Conservation (phyloP, 208 protist genomes). For the Entamoeba histolytica region DNA sequence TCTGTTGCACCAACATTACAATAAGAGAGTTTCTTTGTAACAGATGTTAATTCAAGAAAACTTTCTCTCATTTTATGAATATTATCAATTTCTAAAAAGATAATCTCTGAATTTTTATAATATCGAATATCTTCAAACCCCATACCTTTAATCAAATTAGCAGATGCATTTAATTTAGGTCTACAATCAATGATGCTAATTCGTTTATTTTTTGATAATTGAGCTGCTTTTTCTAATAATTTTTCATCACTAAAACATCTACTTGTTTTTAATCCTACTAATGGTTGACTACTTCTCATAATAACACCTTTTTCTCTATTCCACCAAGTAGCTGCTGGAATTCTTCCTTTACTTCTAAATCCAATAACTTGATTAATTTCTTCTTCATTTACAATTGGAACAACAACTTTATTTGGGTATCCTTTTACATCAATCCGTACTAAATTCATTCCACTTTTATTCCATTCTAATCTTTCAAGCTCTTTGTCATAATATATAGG, state of each 20-base stretch:
- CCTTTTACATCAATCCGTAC: neutral
- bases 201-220: neutral
- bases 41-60: neutral
- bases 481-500: neutral
- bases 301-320: neutral
- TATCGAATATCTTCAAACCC: neutral
- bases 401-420: neutral
- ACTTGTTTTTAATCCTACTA: neutral
- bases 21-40: neutral
- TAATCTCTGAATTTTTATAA: neutral
- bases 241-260: neutral
- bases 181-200: neutral
- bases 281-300: neutral
- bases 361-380: neutral
- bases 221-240: neutral
- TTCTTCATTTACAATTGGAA: neutral
- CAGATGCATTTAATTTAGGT: neutral
- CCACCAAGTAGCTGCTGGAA: neutral
- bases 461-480: neutral
- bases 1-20: neutral
- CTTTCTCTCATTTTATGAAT: neutral
- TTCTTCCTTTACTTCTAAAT: neutral
- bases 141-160: neutral
- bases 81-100: neutral
- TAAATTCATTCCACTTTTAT: neutral